phyloP scores from a whole-genome alignment of 2,329 filamentous ascomycete genomes.

The Fusarium circinatum region DNA sequence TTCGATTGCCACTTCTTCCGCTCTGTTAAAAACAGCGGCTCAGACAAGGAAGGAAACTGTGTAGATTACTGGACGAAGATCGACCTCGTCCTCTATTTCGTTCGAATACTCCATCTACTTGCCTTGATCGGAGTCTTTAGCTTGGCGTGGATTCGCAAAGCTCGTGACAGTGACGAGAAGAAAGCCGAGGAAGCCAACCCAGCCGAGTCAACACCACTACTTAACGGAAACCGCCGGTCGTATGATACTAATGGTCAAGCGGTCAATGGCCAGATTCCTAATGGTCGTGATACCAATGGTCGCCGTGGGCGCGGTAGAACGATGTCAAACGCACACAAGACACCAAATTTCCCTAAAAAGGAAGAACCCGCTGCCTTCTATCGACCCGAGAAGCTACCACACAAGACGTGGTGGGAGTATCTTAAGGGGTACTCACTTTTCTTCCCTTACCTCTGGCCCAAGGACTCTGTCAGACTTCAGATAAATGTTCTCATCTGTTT shows the following conservation, averaged over 20 bases:
- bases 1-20: constrained; percentile 71
- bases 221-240: constrained; percentile 56
- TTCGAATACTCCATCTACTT: constrained; percentile 74
- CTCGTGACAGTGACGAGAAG: constrained; percentile 51
- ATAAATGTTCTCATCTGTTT: constrained; percentile 86
- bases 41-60: constrained; percentile 44
- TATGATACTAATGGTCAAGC: constrained; percentile 49
- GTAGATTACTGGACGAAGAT: constrained; percentile 57
- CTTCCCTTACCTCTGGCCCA: constrained; percentile 97
- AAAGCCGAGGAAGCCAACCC: constrained; percentile 53
- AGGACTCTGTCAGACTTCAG: constrained; percentile 78
- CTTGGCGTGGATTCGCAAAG: constrained; percentile 55
- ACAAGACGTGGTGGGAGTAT: constrained; percentile 96
- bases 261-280: constrained; percentile 36
- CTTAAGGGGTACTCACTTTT: constrained; percentile 91
- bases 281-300: constrained; percentile 37
- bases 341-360: constrained; percentile 48
- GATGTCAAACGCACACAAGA: constrained; percentile 53
- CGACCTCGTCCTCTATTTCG: constrained; percentile 73
- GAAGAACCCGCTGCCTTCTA: constrained; percentile 85
- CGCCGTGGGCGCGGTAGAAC: constrained; percentile 51
- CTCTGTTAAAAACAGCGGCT: constrained; percentile 43
- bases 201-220: constrained; percentile 72
- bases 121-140: constrained; percentile 63
- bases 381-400: constrained; percentile 84